Base-by-base conservation (phyloP, 2,329 filamentous ascomycete species). In the Paraphaeosphaeria sporulosa region DNA sequence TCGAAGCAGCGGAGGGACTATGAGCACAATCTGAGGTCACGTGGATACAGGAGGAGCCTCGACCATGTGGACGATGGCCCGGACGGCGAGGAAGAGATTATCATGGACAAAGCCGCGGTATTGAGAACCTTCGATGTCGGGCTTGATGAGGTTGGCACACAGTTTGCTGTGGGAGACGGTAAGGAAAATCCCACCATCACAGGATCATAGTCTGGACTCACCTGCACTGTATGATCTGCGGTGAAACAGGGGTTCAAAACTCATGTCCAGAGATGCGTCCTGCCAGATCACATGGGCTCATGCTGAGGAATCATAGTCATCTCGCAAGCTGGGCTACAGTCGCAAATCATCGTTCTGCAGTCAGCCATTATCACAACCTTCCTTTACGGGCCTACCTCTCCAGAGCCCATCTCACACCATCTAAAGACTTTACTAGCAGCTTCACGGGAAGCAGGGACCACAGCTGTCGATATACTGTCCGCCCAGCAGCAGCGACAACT, bases 341-440 rank as follows among this genome's bases (percentile, higher is more conserved):
- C 71, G 4, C 71, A 76, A 42, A 75, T 77, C 44, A 77, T 77
- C n/a, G 66, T 63, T 9, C 67, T 77, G 1, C 75, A 77, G 56
- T 71, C 66, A 12, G 66, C 70, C 1, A 57, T 77, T 15, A 68
- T 77, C 10, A 71, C 65, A 0, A 76, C 70, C 1, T 75, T 76
- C 55, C 64, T 77, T 2, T 77, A 77, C 55, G 75, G 75, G 7
- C 75, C 75, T 21, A 71, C 71, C 10, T 76, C 73, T 10, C 57
- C 64, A 5, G 69, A 76, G 17, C 62, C 74, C 13, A 71, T 76
- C 55, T 71, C 71, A 12, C 71, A 72, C 56, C 75, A 76, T 43
- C 57, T 77, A 4, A 65, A 66, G 6, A 72, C 64, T 21, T 59
- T 77, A 13, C 62, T 71, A n/a, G 66, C 65, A 34, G 73, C 74